Percentiles rank a stretch among this genome's conserved stretches.
Evolutionary conservation across 805 yeast genomes (phyloP).

Genomic region (Myxozyma geophila): DNA sequence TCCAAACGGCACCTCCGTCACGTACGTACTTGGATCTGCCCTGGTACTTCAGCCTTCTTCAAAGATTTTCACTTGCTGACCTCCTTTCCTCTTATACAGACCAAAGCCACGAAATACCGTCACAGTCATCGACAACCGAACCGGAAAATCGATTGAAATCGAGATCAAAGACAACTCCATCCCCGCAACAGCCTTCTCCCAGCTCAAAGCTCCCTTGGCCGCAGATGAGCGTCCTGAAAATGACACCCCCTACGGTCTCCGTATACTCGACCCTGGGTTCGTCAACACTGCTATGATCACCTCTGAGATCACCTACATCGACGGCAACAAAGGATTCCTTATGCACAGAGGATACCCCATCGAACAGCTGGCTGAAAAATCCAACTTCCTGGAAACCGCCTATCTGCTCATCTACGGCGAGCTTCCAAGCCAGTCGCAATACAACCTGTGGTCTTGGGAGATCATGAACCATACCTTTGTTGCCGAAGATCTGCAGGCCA

Average conservation of each 20-base stretch:
- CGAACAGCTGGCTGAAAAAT: conserved; percentile 35
- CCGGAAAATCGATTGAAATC: conserved; percentile 32
- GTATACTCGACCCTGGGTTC: conserved; percentile 34
- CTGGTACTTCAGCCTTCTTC: too few species aligned
- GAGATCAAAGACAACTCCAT: conserved; percentile 32
- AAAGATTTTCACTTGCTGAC: background rate
- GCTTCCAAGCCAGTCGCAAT: conserved; percentile 30
- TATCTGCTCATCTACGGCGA: conserved; percentile 36
- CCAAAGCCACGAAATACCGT: conserved; percentile 24
- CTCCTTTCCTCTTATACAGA: background rate
- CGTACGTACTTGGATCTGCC: background rate
- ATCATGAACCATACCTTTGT: conserved; percentile 36
- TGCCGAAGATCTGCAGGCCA: conserved; percentile 31
- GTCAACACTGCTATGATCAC: conserved; percentile 36
- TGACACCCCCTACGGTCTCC: conserved; percentile 36
- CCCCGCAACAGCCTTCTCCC: conserved; percentile 34
- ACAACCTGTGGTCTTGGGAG: conserved; percentile 28
- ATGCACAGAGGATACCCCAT: conserved; percentile 37
- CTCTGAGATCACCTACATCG: conserved; percentile 35
- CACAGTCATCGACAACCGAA: conserved; percentile 37
- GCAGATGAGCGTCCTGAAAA: conserved; percentile 27
- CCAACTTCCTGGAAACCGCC: conserved; percentile 34
- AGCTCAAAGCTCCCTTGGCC: conserved; percentile 33
- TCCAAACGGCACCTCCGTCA: background rate
- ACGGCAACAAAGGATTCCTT: conserved; percentile 35